A percentile compares a stretch with the other conserved stretches of the same genome.
phyloP scores from a whole-genome alignment of 192 early-diverging fungal species.

The Backusella mclennaniae region DNA sequence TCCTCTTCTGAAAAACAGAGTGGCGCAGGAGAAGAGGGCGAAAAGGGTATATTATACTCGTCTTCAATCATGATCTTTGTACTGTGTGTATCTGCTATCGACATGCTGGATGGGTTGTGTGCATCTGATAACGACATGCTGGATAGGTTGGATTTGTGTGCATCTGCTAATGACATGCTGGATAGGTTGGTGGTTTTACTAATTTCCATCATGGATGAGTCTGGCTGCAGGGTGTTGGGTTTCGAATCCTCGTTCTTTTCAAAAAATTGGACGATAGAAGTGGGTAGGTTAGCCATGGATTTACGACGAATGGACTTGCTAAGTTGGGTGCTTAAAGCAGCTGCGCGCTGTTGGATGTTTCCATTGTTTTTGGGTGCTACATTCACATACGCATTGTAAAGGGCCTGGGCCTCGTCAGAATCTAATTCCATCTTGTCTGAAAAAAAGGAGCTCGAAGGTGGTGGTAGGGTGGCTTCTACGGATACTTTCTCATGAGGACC shows the following conservation, averaged over 20 bases:
- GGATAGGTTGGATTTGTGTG: not conserved
- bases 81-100: not conserved
- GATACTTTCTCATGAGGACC: not conserved
- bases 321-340: conserved; percentile 2
- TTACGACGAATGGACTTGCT: conserved; percentile 22
- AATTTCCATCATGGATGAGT: not conserved
- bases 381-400: conserved; percentile 12
- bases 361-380: not conserved
- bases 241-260: not conserved
- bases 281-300: not conserved
- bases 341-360: conserved; percentile 17
- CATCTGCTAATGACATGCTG: not conserved
- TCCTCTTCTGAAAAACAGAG: not conserved
- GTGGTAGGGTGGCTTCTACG: not conserved
- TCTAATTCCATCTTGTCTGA: conserved; percentile 24
- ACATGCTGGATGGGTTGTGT: not conserved
- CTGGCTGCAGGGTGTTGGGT: not conserved
- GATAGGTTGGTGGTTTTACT: not conserved
- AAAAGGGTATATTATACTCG: not conserved
- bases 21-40: not conserved
- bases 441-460: conserved; percentile 12
- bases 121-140: not conserved
- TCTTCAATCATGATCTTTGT: not conserved
- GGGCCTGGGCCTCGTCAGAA: conserved; percentile 9
- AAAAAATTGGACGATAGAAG: not conserved